Evolutionary conservation across 2,329 filamentous ascomycete species (phyloP).

Genomic region (Diaporthe ilicicola): DNA sequence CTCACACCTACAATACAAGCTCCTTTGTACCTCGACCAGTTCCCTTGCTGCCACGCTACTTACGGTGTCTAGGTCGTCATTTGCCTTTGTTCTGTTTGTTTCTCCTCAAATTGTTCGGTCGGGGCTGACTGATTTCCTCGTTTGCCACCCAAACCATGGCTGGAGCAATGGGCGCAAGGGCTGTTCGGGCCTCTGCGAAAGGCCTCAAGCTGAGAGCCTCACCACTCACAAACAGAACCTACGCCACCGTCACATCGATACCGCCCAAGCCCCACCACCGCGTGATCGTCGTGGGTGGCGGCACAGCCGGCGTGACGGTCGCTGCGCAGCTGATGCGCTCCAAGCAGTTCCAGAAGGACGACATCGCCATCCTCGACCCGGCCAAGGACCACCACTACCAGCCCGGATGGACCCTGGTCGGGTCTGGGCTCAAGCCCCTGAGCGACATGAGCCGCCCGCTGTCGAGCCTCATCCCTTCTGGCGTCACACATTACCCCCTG

Average conservation of each 20-base stretch:
- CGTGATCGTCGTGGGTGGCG: constrained; percentile 37
- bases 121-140: neutral
- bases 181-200: constrained; percentile 23
- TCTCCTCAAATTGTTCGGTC: no score
- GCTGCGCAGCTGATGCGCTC: constrained; percentile 36
- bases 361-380: constrained; percentile 48
- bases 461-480: constrained; percentile 42
- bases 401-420: constrained; percentile 50
- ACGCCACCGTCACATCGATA: constrained; percentile 33
- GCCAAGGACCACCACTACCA: constrained; percentile 45
- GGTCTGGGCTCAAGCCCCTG: constrained; percentile 44
- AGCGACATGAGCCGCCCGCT: constrained; percentile 41
- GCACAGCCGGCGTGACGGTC: constrained; percentile 36
- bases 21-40: neutral
- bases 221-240: constrained; percentile 20
- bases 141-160: neutral
- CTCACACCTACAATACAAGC: neutral
- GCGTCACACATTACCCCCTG: constrained; percentile 47
- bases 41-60: neutral
- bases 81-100: neutral
- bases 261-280: constrained; percentile 36
- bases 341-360: constrained; percentile 41
- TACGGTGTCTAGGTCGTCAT: neutral
- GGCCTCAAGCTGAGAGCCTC: constrained; percentile 3
- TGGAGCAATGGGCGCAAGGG: constrained; percentile 24